phyloP scores from a whole-genome alignment of 2,329 filamentous ascomycete species.

The Chaetomium olivaceum region DNA sequence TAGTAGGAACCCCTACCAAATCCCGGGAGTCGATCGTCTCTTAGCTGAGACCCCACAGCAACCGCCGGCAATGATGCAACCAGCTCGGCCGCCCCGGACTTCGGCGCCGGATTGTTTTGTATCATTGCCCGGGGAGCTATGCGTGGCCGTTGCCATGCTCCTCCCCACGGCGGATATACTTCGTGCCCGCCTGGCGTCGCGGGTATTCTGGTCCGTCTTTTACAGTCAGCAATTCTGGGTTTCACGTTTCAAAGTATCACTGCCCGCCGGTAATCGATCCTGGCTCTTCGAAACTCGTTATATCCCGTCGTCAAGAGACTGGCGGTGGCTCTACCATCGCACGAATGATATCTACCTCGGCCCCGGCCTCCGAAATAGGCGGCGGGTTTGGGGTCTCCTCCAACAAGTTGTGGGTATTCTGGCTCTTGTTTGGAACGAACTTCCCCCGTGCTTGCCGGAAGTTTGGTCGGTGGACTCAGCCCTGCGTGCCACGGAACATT shows the following conservation, averaged over 20 bases:
- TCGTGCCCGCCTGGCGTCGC: slow-evolving; percentile 2
- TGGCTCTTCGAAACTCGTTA: slow-evolving; percentile 5
- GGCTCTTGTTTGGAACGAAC: slow-evolving; percentile 9
- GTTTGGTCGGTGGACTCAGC: not conserved
- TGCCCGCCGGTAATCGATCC: not conserved
- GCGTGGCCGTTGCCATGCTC: not conserved
- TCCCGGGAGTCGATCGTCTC: not conserved
- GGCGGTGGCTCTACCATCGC: slow-evolving; percentile 10
- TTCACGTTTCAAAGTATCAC: not conserved
- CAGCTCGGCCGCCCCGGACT: not conserved
- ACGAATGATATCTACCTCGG: not conserved
- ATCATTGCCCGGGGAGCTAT: slow-evolving; percentile 1
- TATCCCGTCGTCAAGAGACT: not conserved
- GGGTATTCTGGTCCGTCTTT: slow-evolving; percentile 6
- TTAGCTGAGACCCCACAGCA: not conserved
- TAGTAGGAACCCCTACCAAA: not conserved
- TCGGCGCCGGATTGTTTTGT: not conserved
- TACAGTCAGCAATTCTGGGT: slow-evolving; percentile 14
- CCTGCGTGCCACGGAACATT: too few relatives aligned
- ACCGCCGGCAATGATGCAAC: not conserved
- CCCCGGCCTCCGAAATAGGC: slow-evolving; percentile 6
- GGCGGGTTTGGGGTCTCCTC: slow-evolving; percentile 9
- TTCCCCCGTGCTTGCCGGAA: not conserved
- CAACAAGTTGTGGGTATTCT: not conserved
- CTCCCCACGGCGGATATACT: slow-evolving; percentile 8